These are phyloP conservation scores for Aspergillus baeticus DNA, from an alignment of 495 filamentous ascomycete species.

Conservation along the genomic window DNA sequence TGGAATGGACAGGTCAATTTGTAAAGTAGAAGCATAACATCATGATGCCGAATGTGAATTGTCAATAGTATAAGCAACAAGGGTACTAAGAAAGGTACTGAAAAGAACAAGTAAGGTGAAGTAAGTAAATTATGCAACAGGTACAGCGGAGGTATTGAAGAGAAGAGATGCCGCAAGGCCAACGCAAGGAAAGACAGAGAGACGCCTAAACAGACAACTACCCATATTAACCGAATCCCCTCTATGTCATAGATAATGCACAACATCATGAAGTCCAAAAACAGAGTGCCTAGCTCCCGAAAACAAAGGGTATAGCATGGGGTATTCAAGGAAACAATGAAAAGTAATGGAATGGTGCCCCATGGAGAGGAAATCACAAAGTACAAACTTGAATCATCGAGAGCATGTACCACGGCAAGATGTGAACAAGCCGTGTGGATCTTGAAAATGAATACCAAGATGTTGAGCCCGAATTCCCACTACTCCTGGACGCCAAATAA, in stretches of 20 bases:
- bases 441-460: constrained; percentile 10
- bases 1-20: too few relatives aligned
- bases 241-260: constrained; percentile 20
- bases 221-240: constrained; percentile 13
- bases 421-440: constrained; percentile 17
- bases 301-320: constrained; percentile 41
- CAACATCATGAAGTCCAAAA: constrained; percentile 1
- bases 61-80: too few relatives aligned
- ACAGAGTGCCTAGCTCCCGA: neutral
- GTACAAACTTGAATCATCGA: too few relatives aligned
- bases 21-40: too few relatives aligned
- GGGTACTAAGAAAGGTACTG: too few relatives aligned
- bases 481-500: constrained; percentile 27
- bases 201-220: constrained; percentile 7
- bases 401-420: constrained; percentile 21
- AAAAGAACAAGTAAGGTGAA: too few relatives aligned
- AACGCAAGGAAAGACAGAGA: constrained; percentile 4
- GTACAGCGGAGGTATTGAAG: neutral
- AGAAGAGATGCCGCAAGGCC: neutral
- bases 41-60: too few relatives aligned
- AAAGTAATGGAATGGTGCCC: constrained; percentile 36
- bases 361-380: constrained; percentile 25
- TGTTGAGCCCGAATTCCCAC: constrained; percentile 16
- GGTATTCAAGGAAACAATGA: constrained; percentile 44
- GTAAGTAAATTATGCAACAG: too few relatives aligned